Conservation (phyloP, 768 basidiomycete genomes). For the Crucibulum laeve region DNA sequence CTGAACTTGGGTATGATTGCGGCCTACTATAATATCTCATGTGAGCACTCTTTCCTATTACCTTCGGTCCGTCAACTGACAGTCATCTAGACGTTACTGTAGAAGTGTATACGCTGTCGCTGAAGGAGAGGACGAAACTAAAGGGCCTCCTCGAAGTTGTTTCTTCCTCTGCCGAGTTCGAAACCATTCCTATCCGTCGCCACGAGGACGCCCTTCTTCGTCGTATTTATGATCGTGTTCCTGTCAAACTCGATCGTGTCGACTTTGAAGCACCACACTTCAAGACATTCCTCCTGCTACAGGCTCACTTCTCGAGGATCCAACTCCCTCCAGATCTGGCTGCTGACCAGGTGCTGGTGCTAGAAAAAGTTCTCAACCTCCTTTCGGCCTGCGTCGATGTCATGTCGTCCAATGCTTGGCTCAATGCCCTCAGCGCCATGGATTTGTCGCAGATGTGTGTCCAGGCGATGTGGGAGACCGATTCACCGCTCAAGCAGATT, state of each 20-base stretch:
- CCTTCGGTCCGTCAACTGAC: constrained; percentile 6
- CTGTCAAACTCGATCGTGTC: constrained; percentile 79
- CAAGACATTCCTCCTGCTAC: constrained; percentile 95
- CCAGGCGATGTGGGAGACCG: constrained; percentile 96
- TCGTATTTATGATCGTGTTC: constrained; percentile 92
- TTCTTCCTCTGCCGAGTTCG: constrained; percentile 95
- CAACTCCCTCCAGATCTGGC: constrained; percentile 91
- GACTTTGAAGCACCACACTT: constrained; percentile 96
- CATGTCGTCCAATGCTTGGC: constrained; percentile 95
- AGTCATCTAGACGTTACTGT: constrained; percentile 77
- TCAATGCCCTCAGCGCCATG: constrained; percentile 95
- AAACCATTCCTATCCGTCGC: constrained; percentile 88
- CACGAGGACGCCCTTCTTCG: constrained; percentile 85
- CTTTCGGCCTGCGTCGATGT: constrained; percentile 96
- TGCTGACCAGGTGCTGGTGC: constrained; percentile 83
- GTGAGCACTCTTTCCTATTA: constrained; percentile 34
- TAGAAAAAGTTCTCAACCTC: constrained; percentile 88
- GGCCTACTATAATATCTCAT: constrained; percentile 92
- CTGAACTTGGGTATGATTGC: constrained; percentile 99
- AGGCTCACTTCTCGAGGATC: constrained; percentile 94
- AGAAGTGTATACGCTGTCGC: constrained; percentile 92
- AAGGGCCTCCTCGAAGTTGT: constrained; percentile 96
- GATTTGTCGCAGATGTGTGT: constrained; percentile 98
- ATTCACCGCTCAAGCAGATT: constrained; percentile 92
- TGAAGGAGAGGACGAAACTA: constrained; percentile 95